Evolutionary conservation across 257 asterid genomes (phyloP).

Genomic region (Avicennia marina): DNA sequence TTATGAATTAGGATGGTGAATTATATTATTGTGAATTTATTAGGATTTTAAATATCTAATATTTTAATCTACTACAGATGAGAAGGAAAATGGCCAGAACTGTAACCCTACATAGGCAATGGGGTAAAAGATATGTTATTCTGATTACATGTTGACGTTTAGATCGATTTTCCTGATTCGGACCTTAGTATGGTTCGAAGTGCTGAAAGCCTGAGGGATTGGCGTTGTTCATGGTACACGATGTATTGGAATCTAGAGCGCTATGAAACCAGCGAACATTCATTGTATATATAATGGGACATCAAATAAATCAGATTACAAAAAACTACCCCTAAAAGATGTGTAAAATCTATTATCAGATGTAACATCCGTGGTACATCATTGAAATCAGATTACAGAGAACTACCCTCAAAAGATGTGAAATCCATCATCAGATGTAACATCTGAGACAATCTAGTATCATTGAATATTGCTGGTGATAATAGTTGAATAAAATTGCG

Average conservation of each 20-base stretch:
- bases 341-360: too few relatives aligned
- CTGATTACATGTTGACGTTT: not conserved
- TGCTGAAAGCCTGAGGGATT: not conserved
- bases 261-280: not conserved
- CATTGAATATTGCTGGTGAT: not conserved
- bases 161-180: not conserved
- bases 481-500: not conserved
- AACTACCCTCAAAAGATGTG: not conserved
- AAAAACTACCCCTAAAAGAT: too few relatives aligned
- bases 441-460: not conserved
- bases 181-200: slow-evolving; percentile 1
- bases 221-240: not conserved
- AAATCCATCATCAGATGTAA: not conserved
- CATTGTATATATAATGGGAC: not conserved
- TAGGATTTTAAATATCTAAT: not conserved
- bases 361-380: too few relatives aligned
- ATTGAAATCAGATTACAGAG: not conserved
- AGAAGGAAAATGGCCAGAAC: not conserved
- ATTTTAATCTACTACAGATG: not conserved
- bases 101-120: not conserved
- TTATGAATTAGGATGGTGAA: slow-evolving; percentile 6
- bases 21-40: slow-evolving; percentile 8
- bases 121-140: not conserved
- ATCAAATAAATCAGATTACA: too few relatives aligned
- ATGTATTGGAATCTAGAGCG: not conserved